Conservation (phyloP, 1,284 basidiomycete species). For the Heterobasidion irregulare region DNA sequence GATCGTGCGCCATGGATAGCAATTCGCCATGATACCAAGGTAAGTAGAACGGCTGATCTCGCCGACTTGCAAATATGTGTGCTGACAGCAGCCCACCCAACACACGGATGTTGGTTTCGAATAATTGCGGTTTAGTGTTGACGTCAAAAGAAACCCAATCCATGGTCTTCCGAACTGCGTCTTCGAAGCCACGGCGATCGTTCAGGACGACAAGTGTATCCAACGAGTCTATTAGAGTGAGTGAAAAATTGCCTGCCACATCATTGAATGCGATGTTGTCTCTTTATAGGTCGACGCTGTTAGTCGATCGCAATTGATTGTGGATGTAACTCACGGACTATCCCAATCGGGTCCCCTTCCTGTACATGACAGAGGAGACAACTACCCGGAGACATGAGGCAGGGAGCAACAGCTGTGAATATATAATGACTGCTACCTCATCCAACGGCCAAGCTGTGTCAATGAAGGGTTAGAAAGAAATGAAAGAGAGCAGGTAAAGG, state of each 20-base stretch:
- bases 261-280: slow-evolving; percentile 71
- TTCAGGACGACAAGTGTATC: slow-evolving; percentile 77
- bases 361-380: slow-evolving; percentile 80
- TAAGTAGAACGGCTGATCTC: slow-evolving; percentile 58
- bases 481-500: neutral
- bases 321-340: slow-evolving; percentile 51
- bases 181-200: slow-evolving; percentile 67
- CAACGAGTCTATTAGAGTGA: slow-evolving; percentile 76
- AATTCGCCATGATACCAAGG: slow-evolving; percentile 75
- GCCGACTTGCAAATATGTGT: slow-evolving; percentile 70
- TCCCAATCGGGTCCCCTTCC: slow-evolving; percentile 77
- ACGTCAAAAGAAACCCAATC: slow-evolving; percentile 79
- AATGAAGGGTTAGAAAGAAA: neutral
- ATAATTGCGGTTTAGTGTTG: slow-evolving; percentile 86
- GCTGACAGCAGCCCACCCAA: slow-evolving; percentile 85
- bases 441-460: slow-evolving; percentile 71
- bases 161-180: slow-evolving; percentile 68
- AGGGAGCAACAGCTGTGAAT: neutral
- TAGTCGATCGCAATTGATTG: slow-evolving; percentile 7
- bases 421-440: slow-evolving; percentile 39
- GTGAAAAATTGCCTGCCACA: slow-evolving; percentile 79
- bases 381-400: slow-evolving; percentile 30
- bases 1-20: slow-evolving; percentile 73
- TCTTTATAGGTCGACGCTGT: slow-evolving; percentile 17
- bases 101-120: slow-evolving; percentile 86